Evolutionary conservation across 306 rosid genomes (phyloP).

Genomic region (Cajanus cajan): DNA sequence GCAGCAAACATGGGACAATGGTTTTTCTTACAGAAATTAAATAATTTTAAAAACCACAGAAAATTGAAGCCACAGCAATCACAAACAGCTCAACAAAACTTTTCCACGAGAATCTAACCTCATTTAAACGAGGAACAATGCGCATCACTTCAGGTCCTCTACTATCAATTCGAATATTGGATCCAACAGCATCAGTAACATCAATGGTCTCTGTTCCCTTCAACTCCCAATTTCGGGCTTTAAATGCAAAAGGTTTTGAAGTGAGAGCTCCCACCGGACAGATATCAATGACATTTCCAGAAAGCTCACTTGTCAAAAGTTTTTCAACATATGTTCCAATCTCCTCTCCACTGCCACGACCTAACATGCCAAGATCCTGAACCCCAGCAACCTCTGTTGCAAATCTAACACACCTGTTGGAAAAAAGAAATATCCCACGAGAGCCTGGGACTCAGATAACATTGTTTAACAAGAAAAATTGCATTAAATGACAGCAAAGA

Average conservation of each 20-base stretch:
- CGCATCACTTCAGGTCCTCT: conserved; percentile 99
- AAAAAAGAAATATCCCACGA: conserved; percentile 26
- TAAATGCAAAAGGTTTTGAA: conserved; percentile 98
- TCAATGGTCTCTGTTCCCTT: conserved; percentile 95
- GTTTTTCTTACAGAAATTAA: conserved; percentile 1
- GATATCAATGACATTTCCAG: conserved; percentile 97
- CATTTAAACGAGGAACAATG: conserved; percentile 86
- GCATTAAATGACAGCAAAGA: conserved; percentile 15
- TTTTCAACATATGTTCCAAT: conserved; percentile 97
- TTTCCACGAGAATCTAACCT: conserved; percentile 54
- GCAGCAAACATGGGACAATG: not conserved
- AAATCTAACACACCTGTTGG: conserved; percentile 90
- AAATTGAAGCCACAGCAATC: conserved; percentile 11
- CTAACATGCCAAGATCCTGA: conserved; percentile 97
- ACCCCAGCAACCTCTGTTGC: conserved; percentile 99
- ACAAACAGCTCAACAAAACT: conserved; percentile 9
- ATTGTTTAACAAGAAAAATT: conserved; percentile 11
- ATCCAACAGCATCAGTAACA: conserved; percentile 98
- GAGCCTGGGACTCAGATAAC: conserved; percentile 30
- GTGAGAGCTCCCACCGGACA: conserved; percentile 99
- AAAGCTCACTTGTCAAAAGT: conserved; percentile 96
- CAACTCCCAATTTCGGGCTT: conserved; percentile 96
- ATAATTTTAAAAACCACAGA: not conserved
- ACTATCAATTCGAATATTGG: conserved; percentile 95
- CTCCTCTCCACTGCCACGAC: conserved; percentile 99